Percentiles rank a stretch among this genome's conserved stretches.
Conservation (phyloP, 805 yeast genomes). For the Lipomyces sp. region DNA sequence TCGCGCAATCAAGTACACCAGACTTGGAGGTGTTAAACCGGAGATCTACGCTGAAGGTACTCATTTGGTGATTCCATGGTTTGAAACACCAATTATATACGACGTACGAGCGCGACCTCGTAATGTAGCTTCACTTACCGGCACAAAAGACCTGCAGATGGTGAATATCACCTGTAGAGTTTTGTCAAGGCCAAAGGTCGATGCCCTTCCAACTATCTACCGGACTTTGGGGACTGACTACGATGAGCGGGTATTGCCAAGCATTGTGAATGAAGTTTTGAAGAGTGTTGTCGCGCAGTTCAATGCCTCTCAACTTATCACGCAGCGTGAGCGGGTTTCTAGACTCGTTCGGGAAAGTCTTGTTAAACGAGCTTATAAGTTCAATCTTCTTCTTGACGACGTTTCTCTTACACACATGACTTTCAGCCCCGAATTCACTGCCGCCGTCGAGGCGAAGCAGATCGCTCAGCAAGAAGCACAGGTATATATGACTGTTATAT, state of each 20-base stretch:
- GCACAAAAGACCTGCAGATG: conserved; percentile 98
- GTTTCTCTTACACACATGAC: conserved; percentile 97
- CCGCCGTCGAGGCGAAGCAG: conserved; percentile 97
- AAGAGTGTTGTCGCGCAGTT: conserved; percentile 98
- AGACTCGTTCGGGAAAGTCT: conserved; percentile 88
- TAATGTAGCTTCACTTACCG: conserved; percentile 93
- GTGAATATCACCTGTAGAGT: conserved; percentile 99
- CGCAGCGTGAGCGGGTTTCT: conserved; percentile 98
- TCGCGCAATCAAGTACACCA: conserved; percentile 90
- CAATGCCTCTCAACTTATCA: conserved; percentile 96
- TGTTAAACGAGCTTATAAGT: conserved; percentile 86
- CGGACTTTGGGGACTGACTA: conserved; percentile 93
- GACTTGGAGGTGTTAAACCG: conserved; percentile 82
- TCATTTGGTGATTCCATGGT: conserved; percentile 90
- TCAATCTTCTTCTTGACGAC: conserved; percentile 87
- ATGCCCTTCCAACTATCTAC: conserved; percentile 78
- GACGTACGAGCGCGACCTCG: conserved; percentile 98
- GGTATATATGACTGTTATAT: conserved; percentile 1
- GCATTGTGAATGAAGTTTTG: conserved; percentile 96
- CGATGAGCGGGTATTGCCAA: conserved; percentile 95
- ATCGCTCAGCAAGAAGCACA: conserved; percentile 99
- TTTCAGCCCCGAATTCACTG: conserved; percentile 95
- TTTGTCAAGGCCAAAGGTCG: conserved; percentile 81
- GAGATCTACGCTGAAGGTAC: conserved; percentile 91
- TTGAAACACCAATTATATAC: conserved; percentile 88